phyloP scores from a whole-genome alignment of 192 early-diverging fungal species.

The Coemansia sp. region DNA sequence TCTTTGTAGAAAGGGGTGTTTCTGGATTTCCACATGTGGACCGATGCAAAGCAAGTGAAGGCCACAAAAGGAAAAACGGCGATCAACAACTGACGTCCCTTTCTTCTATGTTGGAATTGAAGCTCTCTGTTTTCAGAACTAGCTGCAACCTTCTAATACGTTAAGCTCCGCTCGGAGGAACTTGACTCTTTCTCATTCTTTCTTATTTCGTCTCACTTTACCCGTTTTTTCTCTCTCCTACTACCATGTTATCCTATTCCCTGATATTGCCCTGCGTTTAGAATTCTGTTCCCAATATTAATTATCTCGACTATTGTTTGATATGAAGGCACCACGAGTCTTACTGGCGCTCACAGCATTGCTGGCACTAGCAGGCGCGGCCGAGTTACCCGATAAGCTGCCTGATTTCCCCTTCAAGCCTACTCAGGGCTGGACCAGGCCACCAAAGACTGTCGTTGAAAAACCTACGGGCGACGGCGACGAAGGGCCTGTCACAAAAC shows the following conservation, averaged over 20 bases:
- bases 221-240: neutral
- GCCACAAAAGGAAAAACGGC: neutral
- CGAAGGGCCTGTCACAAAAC: neutral
- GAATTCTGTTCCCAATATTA: neutral
- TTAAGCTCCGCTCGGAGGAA: neutral
- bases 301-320: neutral
- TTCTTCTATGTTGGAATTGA: neutral
- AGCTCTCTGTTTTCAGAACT: too few relatives aligned
- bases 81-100: neutral
- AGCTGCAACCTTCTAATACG: too few relatives aligned
- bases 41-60: neutral
- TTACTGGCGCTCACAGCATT: neutral
- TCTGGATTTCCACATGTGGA: neutral
- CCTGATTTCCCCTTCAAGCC: neutral
- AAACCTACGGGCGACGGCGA: neutral
- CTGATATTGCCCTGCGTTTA: neutral
- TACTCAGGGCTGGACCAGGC: neutral
- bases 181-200: neutral
- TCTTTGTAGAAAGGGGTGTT: neutral
- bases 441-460: neutral
- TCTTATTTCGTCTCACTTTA: neutral
- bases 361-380: neutral
- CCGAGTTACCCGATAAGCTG: neutral
- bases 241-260: neutral
- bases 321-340: neutral